Percentiles rank a stretch among this genome's conserved stretches.
phyloP scores from a whole-genome alignment of 306 rosid species.

The Prunus campanulata region DNA sequence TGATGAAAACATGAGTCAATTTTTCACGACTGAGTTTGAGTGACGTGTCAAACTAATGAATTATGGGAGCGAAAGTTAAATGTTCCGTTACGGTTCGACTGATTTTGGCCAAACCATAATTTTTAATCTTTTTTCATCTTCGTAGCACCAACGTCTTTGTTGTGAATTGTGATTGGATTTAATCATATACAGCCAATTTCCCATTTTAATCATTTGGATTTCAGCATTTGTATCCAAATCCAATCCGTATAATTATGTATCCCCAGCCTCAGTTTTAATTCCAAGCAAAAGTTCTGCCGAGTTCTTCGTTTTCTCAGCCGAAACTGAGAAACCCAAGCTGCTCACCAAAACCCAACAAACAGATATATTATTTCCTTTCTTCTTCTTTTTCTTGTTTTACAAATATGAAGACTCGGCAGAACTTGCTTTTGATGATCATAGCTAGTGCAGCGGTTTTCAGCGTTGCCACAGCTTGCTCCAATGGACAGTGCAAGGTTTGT shows the following conservation, averaged over 20 bases:
- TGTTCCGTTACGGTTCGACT: background rate
- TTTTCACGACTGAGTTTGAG: background rate
- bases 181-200: background rate
- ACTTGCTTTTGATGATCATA: conserved; percentile 19
- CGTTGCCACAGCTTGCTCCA: conserved; percentile 46
- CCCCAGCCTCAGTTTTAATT: background rate
- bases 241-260: background rate
- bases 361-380: background rate
- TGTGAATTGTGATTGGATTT: background rate
- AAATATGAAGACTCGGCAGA: conserved; percentile 38
- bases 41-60: background rate
- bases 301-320: conserved; percentile 48
- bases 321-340: conserved; percentile 10
- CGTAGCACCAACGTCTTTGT: background rate
- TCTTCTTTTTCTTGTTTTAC: background rate
- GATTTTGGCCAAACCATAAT: background rate
- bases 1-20: background rate
- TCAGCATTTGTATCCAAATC: conserved; percentile 6
- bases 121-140: background rate
- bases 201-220: background rate
- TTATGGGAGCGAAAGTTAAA: background rate
- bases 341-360: background rate
- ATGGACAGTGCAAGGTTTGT: conserved; percentile 62
- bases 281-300: background rate
- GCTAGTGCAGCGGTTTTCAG: conserved; percentile 26